Base-by-base conservation (phyloP, 768 basidiomycete genomes). In the Mycena haematopus region DNA sequence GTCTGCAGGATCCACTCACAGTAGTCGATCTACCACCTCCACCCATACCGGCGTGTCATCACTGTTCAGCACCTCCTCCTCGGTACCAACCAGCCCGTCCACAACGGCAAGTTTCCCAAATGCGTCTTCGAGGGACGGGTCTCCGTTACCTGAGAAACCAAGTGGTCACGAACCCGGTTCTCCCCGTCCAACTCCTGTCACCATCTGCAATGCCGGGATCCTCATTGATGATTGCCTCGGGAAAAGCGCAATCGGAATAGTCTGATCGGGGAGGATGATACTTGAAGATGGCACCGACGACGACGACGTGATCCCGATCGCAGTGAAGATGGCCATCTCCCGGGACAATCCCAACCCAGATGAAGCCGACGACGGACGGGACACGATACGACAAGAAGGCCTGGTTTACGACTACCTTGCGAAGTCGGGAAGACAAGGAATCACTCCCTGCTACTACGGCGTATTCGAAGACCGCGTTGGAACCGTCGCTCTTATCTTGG, bases 181-280 rank as follows among this genome's bases (percentile, higher is more conserved):
- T 7, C n/a, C 17, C 8, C 2, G 19, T 6, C 17, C 52, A 0
- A 29, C 31, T 3, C 38, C 55, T n/a, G n/a, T n/a, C 27, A 22
- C 35, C 13, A 36, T 58, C 44, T 31, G 19, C 25, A 21, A 58
- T 17, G 62, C 51, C 2, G 62, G 62, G 19, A 53, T 63, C 24
- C 7, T 63, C 0, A 52, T 63, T 25, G 27, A 58, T 2, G 35
- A 40, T 3, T 2, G 36, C 8, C 50, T 63, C 3, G 52, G 36
- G 13, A n/a, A 58, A 27, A 50, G 45, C 24, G 50, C 49, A 5
- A 47, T 47, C 21, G 56, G 62, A 13, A 58, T 53, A 9, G 56
- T 58, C 11, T 63, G 62, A 56, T 46, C 62, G 5, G 62, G 62
- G 1, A 40, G 33, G 17, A 58, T 63, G 62, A 54, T 63, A 36